Percentiles rank a stretch among this genome's conserved stretches.
phyloP scores from a whole-genome alignment of 176 grass and related monocot genomes.

The Neostapfia colusana region DNA sequence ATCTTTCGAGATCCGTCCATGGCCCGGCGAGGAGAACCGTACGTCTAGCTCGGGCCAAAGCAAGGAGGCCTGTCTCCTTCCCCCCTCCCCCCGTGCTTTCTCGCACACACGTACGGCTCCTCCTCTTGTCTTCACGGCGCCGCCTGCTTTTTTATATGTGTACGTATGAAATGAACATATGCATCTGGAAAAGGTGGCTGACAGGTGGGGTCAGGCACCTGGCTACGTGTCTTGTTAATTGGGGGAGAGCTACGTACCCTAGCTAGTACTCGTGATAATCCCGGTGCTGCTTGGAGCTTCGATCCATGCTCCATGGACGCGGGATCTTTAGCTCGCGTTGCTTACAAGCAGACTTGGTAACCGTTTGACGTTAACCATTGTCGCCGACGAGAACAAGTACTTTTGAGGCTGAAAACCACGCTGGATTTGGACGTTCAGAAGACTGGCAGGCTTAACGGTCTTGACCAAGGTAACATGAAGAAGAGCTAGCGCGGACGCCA shows the following conservation, averaged over 20 bases:
- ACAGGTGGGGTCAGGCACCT: not conserved
- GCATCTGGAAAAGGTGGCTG: not conserved
- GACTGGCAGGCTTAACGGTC: not conserved
- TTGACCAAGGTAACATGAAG: not conserved
- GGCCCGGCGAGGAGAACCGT: constrained; percentile 30
- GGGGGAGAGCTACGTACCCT: not conserved
- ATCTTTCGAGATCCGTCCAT: constrained; percentile 31
- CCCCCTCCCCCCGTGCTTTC: constrained; percentile 15
- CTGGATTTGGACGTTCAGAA: not conserved
- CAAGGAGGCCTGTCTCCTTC: not conserved
- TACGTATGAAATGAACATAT: not conserved
- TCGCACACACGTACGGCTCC: constrained; percentile 49
- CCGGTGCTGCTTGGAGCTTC: not conserved
- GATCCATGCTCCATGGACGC: constrained; percentile 18
- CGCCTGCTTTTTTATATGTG: not conserved
- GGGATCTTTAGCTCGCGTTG: constrained; percentile 39
- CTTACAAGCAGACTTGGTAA: constrained; percentile 31
- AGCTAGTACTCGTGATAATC: not conserved
- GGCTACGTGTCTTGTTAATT: not conserved
- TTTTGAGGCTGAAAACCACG: not conserved
- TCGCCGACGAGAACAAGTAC: not conserved
- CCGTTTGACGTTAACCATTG: not conserved
- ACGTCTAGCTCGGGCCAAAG: constrained; percentile 31
- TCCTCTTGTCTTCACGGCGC: not conserved
- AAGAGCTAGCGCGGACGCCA: not conserved